Base-by-base conservation (phyloP, 2,329 filamentous ascomycete species). In the Penicillium sp. region DNA sequence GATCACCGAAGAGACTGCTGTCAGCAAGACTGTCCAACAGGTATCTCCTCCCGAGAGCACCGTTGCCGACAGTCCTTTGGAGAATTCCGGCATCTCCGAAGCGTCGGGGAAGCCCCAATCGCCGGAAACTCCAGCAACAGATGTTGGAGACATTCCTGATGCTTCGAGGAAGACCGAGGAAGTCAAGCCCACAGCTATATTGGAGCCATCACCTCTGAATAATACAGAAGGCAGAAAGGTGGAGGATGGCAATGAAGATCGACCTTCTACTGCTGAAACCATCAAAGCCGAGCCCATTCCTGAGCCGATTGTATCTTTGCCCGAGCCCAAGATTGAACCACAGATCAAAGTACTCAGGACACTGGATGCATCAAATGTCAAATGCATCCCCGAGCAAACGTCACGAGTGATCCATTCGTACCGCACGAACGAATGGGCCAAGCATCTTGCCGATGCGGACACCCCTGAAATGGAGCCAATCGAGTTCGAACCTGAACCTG, bases 391-490 rank as follows among this genome's bases (percentile, higher is more conserved):
- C 0, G 78, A 81, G n/a, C 85, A 86, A 13, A 75, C 92, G 35
- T 94, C 92, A 1, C 88, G 85, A 60, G 84, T 96, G 9, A 89
- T 92, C 2, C 80, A 91, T 71, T 90, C 89, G 0, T 96, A 94
- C 70, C 86, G 93, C 57, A 97, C 92, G 2, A 96, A 96, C 63
- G 93, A 97, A 76, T 97, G 93, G 93, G 91, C 92, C 0, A 97
- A 96, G 73, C 91, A 96, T 72, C 81, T 96, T 12, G 86, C 87
- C 62, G 79, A 84, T 42, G 92, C 93, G 7, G 93, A 97, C 17
- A 77, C 79, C 6, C 91, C 91, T 1, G 82, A 86, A 2, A 72
- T 81, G 71, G 69, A 81, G 61, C 73, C 67, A 5, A 62, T 71
- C 9, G 40, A 81, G 65, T 58, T 75, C 67, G 61, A 76, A 62